Base-by-base conservation (phyloP, 2,329 filamentous ascomycete genomes). In the Talaromyces sp. region DNA sequence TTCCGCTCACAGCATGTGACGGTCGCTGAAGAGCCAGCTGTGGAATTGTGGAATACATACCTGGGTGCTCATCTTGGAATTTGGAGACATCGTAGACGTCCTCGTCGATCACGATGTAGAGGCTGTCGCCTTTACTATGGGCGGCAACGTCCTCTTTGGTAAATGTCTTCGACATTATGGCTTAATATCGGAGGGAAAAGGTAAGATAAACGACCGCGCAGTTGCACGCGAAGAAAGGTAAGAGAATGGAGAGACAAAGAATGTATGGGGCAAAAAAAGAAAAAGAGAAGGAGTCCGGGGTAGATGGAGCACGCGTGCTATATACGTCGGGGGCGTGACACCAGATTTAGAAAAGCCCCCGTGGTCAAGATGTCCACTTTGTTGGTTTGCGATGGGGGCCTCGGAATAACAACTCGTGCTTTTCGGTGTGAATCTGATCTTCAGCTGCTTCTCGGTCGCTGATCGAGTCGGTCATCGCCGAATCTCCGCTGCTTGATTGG, bases 81-180 rank as follows among this genome's bases (percentile, higher is more conserved):
- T 86, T 91, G 65, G 91, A 96, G 66, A 97, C 73, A 70, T 99
- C 93, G 75, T 96, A 97, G 63, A 97, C 93, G 75, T 97, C 93
- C 66, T 92, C 89, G 63, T 97, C 93, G 62, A 97, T 86, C 61
- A 95, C 85, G 68, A 97, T 90, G 85, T 87, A 97, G 56, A 97
- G 81, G 70, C 87, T 87, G 69, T 91, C 86, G 41, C 87, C 75
- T 78, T 93, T 96, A 82, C 91, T 96, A 76, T 97, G 92, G 76
- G 89, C 86, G 70, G 92, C 87, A 58, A 99, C 93, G 72, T 97
- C 92, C 78, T 83, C 83, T 61, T 86, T 82, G 49, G 87, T 88
- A 73, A 96, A 97, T 27, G 84, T 88, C 77, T 94, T 89, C 46
- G 92, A 89, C 94, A 99, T 99, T 66, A 53, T 82, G 45, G 20